Percentiles rank a stretch among this genome's conserved stretches.
Conservation (phyloP, 768 basidiomycete species). For the Suillus bovinus region DNA sequence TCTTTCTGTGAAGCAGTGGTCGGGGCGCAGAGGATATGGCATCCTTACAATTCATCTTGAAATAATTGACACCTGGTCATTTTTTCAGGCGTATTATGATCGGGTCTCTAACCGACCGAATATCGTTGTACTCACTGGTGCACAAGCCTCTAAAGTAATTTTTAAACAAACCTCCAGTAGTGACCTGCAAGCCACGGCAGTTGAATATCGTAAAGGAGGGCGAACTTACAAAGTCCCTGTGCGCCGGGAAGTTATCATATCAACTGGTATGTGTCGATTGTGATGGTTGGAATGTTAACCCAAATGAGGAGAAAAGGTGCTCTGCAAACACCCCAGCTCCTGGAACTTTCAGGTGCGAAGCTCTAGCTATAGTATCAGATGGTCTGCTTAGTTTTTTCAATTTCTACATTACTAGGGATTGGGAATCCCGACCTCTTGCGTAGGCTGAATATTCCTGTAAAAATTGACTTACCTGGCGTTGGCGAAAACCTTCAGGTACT, state of each 20-base stretch:
- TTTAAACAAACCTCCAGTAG: conserved; percentile 11
- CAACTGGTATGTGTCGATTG: conserved; percentile 14
- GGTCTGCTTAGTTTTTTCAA: not conserved
- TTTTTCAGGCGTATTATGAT: conserved; percentile 19
- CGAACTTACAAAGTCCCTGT: conserved; percentile 19
- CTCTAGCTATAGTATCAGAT: no score
- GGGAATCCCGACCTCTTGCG: conserved; percentile 15
- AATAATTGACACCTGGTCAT: not conserved
- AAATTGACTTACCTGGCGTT: conserved; percentile 36
- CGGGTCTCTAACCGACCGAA: conserved; percentile 22
- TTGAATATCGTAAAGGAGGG: conserved; percentile 23
- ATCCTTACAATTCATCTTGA: no score
- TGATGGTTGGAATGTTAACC: not conserved
- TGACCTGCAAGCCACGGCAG: conserved; percentile 17
- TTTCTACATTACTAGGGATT: conserved; percentile 12
- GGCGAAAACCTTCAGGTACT: conserved; percentile 37
- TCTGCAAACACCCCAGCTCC: conserved; percentile 35
- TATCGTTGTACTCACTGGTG: conserved; percentile 25
- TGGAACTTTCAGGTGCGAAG: conserved; percentile 31
- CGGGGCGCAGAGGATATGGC: no score
- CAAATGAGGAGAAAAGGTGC: conserved; percentile 17
- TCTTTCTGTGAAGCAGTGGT: no score
- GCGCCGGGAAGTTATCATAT: conserved; percentile 22
- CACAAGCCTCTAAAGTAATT: conserved; percentile 25
- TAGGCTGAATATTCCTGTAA: conserved; percentile 23